Evolutionary conservation across 148 eudicot species (phyloP), one percentile per base, ranked within the genome.

Genomic region (Salicornia ramosissima): DNA sequence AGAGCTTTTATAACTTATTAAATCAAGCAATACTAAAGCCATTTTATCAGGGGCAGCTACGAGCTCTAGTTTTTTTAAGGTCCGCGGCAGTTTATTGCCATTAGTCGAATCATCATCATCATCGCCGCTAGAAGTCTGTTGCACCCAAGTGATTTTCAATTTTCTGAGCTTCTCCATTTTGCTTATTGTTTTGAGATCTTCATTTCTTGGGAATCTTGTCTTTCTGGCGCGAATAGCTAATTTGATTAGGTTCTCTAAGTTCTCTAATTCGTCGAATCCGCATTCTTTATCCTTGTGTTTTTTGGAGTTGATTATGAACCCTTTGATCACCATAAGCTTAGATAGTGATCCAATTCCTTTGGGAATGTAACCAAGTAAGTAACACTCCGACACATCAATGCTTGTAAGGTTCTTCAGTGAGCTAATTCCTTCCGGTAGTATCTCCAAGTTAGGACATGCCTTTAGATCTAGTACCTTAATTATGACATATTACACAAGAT

Each of bases 321-420:
- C 75, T 58, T 62, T 63, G 2, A 71, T 61, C 34, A 50, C 68
- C 34, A 18, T 25, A 12, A 71, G 75, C 6, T 71, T 16, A 6
- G 39, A 2, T 3, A 71, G 40, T 6, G 5, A 4, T 1, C 46
- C 46, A 34, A 52, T 51, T 5, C 31, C 68, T 34, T 36, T 22
- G 2, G 75, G 75, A 22, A 71, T 25, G n/a, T 50, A 51, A 52
- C 36, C 68, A 10, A 71, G 68, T 18, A 71, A 30, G 68, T 63
- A 71, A 63, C 75, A 71, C 36, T 71, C 62, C 1, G 75, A 63
- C 31, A 71, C 26, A 45, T 71, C 75, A 25, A 71, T 51, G 40
- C 51, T 47, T 9, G 33, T 52, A 18, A 63, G 75, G 0, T 50
- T 22, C 25, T 51, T 25, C 19, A 71, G 67, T 2, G 19, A 22